Evolutionary conservation across 305 asterid species (phyloP).

Genomic region (Solanum aculeatissimum): DNA sequence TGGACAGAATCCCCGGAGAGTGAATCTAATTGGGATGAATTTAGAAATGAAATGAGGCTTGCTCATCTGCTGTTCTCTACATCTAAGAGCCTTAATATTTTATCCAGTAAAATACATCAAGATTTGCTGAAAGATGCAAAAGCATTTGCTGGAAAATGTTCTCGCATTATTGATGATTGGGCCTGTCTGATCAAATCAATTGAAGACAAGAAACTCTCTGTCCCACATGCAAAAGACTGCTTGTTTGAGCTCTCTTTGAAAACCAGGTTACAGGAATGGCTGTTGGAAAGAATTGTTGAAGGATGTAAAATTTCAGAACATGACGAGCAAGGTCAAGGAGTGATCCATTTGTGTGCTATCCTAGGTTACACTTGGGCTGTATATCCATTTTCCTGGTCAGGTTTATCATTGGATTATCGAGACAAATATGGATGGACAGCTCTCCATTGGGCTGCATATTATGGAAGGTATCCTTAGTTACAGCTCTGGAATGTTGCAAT

Average conservation of each 20-base stretch:
- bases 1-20: conserved; percentile 19
- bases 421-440: conserved; percentile 98
- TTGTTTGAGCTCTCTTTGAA: conserved; percentile 69
- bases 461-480: conserved; percentile 52
- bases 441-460: conserved; percentile 94
- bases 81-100: conserved; percentile 40
- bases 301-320: conserved; percentile 58
- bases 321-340: conserved; percentile 92
- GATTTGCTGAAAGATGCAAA: conserved; percentile 60
- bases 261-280: conserved; percentile 69
- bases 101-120: conserved; percentile 43
- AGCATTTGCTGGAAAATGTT: conserved; percentile 46
- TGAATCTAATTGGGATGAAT: conserved; percentile 50
- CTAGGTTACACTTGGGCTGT: conserved; percentile 88
- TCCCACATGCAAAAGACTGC: conserved; percentile 58
- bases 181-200: conserved; percentile 36
- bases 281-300: conserved; percentile 60
- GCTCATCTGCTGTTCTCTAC: conserved; percentile 74
- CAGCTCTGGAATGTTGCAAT: background rate
- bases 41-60: conserved; percentile 70
- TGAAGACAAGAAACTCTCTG: conserved; percentile 39
- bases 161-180: conserved; percentile 45
- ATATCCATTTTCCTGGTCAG: conserved; percentile 65
- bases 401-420: conserved; percentile 80
- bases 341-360: conserved; percentile 90